Percentiles rank a stretch among this genome's conserved stretches.
These are phyloP conservation scores for Posidonia oceanica DNA, from an alignment of 116 monocot genomes.

Conservation along the genomic window DNA sequence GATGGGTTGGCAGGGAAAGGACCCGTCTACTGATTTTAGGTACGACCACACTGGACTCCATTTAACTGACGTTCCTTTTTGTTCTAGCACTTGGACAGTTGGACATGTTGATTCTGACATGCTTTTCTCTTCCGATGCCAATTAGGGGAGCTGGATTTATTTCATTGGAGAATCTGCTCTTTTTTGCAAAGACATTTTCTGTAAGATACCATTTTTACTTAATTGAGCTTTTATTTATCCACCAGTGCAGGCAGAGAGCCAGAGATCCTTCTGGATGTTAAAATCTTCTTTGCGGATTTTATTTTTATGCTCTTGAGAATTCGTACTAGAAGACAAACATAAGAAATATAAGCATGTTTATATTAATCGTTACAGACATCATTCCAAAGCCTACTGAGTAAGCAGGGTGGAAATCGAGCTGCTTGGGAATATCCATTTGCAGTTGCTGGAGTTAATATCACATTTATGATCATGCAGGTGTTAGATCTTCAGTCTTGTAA, in stretches of 20 bases:
- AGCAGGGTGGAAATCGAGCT: conserved; percentile 70
- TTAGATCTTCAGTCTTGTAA: conserved; percentile 83
- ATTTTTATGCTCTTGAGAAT: too few relatives aligned
- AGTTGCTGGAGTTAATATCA: conserved; percentile 94
- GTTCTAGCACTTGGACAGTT: not conserved
- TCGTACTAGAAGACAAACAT: too few relatives aligned
- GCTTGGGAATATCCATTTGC: conserved; percentile 96
- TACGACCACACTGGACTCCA: not conserved
- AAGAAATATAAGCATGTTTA: too few relatives aligned
- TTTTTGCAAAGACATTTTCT: conserved; percentile 71
- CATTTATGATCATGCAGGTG: conserved; percentile 97
- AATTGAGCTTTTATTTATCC: too few relatives aligned
- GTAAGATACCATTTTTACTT: conserved; percentile 13
- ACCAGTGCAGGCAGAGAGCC: too few relatives aligned
- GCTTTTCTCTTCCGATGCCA: not conserved
- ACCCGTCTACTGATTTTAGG: conserved; percentile 95
- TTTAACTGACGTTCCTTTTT: not conserved
- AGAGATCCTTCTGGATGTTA: too few relatives aligned
- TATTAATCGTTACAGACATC: conserved; percentile 39
- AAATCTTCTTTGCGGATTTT: too few relatives aligned
- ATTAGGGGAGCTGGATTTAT: conserved; percentile 94
- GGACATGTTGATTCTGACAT: too few relatives aligned
- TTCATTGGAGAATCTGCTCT: conserved; percentile 84
- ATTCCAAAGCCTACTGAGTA: conserved; percentile 77
- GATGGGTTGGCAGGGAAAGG: conserved; percentile 96